Percentiles rank a stretch among this genome's conserved stretches.
Evolutionary conservation across 495 filamentous ascomycete genomes (phyloP).

Genomic region (Trichoderma gamsii): DNA sequence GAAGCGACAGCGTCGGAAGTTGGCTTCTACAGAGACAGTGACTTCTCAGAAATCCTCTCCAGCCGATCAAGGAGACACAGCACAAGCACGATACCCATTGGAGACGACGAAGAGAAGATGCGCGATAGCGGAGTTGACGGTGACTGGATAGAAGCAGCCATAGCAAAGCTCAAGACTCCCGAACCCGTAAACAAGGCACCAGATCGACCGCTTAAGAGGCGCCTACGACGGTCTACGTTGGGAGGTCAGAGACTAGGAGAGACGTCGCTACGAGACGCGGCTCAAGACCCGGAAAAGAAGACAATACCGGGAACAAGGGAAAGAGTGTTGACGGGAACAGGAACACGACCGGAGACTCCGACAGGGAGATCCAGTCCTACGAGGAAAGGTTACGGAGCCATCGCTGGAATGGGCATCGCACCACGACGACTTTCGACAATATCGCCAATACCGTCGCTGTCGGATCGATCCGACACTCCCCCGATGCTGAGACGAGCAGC

Average conservation of each 20-base stretch:
- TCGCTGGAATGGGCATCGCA: neutral
- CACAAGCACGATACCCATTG: conserved; percentile 2
- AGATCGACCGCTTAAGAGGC: neutral
- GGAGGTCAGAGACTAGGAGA: conserved; percentile 10
- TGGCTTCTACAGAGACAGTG: conserved; percentile 46
- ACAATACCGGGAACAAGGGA: conserved; percentile 12
- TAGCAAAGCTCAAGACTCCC: conserved; percentile 8
- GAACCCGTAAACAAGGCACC: conserved; percentile 25
- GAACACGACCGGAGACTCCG: conserved; percentile 9
- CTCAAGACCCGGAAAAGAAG: neutral
- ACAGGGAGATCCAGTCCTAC: conserved; percentile 9
- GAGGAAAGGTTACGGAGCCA: conserved; percentile 10
- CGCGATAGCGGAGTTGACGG: conserved; percentile 51
- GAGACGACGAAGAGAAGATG: conserved; percentile 27
- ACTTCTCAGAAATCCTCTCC: conserved; percentile 38
- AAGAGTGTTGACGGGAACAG: conserved; percentile 11
- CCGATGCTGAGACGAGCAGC: neutral
- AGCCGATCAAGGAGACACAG: conserved; percentile 22
- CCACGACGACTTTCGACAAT: neutral
- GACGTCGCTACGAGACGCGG: neutral
- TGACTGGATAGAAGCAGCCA: conserved; percentile 19
- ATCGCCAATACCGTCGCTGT: neutral
- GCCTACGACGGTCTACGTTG: conserved; percentile 12
- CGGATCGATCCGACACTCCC: neutral
- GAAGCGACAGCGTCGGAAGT: conserved; percentile 16